Conservation (phyloP, 2,329 filamentous ascomycete genomes). For the Cadophora malorum region DNA sequence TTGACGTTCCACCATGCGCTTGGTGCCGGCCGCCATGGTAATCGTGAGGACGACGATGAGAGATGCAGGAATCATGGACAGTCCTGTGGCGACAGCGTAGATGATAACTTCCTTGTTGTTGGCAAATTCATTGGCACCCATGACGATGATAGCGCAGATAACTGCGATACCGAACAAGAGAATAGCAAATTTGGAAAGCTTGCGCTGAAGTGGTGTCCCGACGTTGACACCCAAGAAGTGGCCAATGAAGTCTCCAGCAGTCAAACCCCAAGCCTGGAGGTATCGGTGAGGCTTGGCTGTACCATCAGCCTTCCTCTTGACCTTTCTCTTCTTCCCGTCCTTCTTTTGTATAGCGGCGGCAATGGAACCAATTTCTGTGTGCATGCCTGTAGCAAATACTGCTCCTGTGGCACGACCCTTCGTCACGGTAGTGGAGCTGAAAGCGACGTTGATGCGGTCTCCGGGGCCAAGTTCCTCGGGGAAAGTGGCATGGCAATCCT, state of each 20-base stretch:
- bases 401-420: conserved; percentile 66
- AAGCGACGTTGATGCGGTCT: conserved; percentile 67
- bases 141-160: conserved; percentile 68
- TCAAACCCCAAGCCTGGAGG: conserved; percentile 49
- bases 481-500: conserved; percentile 58
- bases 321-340: conserved; percentile 52
- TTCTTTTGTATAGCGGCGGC: conserved; percentile 63
- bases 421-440: conserved; percentile 66
- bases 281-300: conserved; percentile 56
- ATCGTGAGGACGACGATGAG: conserved; percentile 71
- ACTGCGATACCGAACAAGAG: conserved; percentile 68
- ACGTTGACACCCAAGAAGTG: conserved; percentile 68
- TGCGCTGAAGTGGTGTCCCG: conserved; percentile 71
- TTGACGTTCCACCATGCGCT: conserved; percentile 60
- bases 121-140: conserved; percentile 62
- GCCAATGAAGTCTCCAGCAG: conserved; percentile 60
- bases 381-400: conserved; percentile 65
- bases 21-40: conserved; percentile 68
- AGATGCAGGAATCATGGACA: conserved; percentile 68
- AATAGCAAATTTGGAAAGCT: conserved; percentile 68
- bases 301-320: conserved; percentile 57
- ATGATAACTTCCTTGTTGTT: conserved; percentile 63
- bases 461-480: conserved; percentile 60
- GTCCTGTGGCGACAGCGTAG: conserved; percentile 64
- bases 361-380: conserved; percentile 69